Evolutionary conservation across 2,329 filamentous ascomycete genomes (phyloP).

Genomic region (Cladosporium sp.): DNA sequence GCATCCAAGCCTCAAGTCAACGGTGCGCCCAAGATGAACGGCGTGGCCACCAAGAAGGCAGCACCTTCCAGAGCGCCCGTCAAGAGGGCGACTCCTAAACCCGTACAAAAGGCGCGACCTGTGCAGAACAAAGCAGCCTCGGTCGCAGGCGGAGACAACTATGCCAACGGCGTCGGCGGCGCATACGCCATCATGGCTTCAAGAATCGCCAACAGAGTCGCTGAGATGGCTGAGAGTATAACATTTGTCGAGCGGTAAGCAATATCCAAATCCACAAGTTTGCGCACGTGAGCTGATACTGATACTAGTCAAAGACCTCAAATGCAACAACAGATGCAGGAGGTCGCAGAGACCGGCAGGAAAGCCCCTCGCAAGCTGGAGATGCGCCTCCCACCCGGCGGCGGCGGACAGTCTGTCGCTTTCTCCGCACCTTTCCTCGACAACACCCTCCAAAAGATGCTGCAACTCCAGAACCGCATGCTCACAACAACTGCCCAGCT

Average conservation of each 20-base stretch:
- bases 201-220: slow-evolving; percentile 52
- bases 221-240: slow-evolving; percentile 55
- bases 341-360: slow-evolving; percentile 33
- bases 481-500: slow-evolving; percentile 50
- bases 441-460: slow-evolving; percentile 53
- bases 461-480: slow-evolving; percentile 52
- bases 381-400: slow-evolving; percentile 45
- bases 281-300: slow-evolving; percentile 10
- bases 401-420: slow-evolving; percentile 40
- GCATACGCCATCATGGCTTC: slow-evolving; percentile 54
- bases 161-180: slow-evolving; percentile 37
- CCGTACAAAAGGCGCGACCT: slow-evolving; percentile 28
- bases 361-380: slow-evolving; percentile 52
- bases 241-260: slow-evolving; percentile 50
- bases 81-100: slow-evolving; percentile 20
- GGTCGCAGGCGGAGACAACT: slow-evolving; percentile 32
- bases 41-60: slow-evolving; percentile 25
- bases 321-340: slow-evolving; percentile 26
- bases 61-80: slow-evolving; percentile 24
- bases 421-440: slow-evolving; percentile 56
- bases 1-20: slow-evolving; percentile 26
- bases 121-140: slow-evolving; percentile 37
- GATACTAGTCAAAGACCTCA: slow-evolving; percentile 29
- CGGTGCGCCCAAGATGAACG: slow-evolving; percentile 30
- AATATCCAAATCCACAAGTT: not conserved